Evolutionary conservation across 1,284 basidiomycete species (phyloP).

Genomic region (Marasmius fiardii): DNA sequence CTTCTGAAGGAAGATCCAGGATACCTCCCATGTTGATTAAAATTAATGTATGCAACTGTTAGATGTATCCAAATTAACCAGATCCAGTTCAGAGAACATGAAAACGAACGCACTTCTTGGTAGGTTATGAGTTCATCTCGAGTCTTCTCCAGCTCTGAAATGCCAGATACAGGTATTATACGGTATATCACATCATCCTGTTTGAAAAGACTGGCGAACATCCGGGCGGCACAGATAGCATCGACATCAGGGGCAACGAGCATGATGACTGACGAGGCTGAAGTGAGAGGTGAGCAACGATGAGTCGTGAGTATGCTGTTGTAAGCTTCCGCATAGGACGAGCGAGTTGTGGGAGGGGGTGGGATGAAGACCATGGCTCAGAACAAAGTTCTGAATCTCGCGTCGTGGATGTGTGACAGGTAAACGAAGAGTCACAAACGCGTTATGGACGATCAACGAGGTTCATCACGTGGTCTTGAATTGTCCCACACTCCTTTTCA

Average conservation of each 20-base stretch:
- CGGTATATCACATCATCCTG: constrained; percentile 94
- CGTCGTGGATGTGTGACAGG: neutral
- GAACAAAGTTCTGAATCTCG: neutral
- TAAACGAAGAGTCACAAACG: neutral
- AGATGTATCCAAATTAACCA: constrained; percentile 13
- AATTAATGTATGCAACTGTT: constrained; percentile 92
- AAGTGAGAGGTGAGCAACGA: constrained; percentile 70
- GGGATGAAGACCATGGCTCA: constrained; percentile 61
- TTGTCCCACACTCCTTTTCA: neutral
- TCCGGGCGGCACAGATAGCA: constrained; percentile 84
- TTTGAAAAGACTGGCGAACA: constrained; percentile 87
- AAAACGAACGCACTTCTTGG: constrained; percentile 54
- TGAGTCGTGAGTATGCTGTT: constrained; percentile 69
- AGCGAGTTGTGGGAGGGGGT: constrained; percentile 58
- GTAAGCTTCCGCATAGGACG: constrained; percentile 82
- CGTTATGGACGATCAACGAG: constrained; percentile 3
- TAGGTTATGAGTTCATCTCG: constrained; percentile 67
- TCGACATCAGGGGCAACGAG: constrained; percentile 90
- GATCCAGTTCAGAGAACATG: neutral
- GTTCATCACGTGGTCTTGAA: neutral
- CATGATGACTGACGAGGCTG: constrained; percentile 80
- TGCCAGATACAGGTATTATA: constrained; percentile 89
- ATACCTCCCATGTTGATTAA: constrained; percentile 92
- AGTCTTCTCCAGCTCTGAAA: constrained; percentile 66
- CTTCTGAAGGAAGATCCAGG: constrained; percentile 71